phyloP scores from a whole-genome alignment of 2,329 filamentous ascomycete genomes.

The Nectriaceae sp. region DNA sequence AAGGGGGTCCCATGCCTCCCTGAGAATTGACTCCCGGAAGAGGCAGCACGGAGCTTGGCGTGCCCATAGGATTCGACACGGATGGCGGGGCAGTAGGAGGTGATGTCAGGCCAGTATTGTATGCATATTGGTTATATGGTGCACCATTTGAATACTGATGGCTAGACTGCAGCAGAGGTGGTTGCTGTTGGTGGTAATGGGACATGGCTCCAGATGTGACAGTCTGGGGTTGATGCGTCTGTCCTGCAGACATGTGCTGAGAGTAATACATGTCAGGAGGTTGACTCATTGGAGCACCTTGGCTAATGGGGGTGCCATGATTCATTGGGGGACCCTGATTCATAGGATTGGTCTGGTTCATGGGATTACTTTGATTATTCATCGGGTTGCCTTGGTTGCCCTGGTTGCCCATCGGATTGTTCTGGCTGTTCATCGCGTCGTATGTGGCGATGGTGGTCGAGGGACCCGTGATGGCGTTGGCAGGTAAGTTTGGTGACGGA shows the following conservation, averaged over 20 bases:
- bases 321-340: background rate
- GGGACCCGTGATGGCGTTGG: conserved; percentile 41
- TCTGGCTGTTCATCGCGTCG: conserved; percentile 81
- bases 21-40: conserved; percentile 62
- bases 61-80: conserved; percentile 70
- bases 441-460: conserved; percentile 34
- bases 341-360: too few species aligned
- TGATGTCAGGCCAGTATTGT: conserved; percentile 77
- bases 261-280: conserved; percentile 85
- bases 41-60: conserved; percentile 64
- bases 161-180: conserved; percentile 72
- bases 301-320: too few species aligned
- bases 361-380: too few species aligned
- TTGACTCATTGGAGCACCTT: too few species aligned
- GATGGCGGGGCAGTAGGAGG: conserved; percentile 69
- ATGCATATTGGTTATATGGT: conserved; percentile 71
- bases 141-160: conserved; percentile 67
- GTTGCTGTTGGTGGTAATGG: conserved; percentile 80
- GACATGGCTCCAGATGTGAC: conserved; percentile 72
- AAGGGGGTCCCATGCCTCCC: conserved; percentile 55
- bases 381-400: too few species aligned
- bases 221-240: conserved; percentile 73
- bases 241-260: conserved; percentile 76
- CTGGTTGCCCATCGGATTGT: too few species aligned
- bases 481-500: conserved; percentile 69